phyloP scores from a whole-genome alignment of 2,329 filamentous ascomycete genomes.

The Neofusicoccum sp. region DNA sequence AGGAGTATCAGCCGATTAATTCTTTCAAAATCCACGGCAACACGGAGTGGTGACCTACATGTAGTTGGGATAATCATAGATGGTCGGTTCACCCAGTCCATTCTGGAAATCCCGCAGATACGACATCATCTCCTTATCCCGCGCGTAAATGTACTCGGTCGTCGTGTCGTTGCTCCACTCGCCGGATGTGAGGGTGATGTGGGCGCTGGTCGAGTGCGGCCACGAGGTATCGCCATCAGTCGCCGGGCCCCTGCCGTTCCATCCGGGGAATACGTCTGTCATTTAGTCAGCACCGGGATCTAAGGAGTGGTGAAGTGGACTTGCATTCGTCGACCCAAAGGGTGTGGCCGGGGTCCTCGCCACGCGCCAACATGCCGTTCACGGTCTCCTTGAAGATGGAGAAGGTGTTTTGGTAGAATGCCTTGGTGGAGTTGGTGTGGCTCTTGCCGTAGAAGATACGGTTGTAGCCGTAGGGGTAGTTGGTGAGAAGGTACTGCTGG shows the following conservation, averaged over 20 bases:
- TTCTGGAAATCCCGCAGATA: constrained; percentile 14
- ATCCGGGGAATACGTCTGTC: constrained; percentile 5
- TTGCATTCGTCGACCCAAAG: constrained; percentile 14
- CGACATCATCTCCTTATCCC: constrained; percentile 3
- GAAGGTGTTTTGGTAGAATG: constrained; percentile 13
- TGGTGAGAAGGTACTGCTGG: constrained; percentile 15
- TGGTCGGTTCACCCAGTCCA: background rate
- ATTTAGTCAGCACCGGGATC: background rate
- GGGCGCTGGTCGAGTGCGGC: constrained; percentile 11
- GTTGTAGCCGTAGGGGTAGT: constrained; percentile 18
- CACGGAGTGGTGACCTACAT: background rate
- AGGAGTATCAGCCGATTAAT: background rate
- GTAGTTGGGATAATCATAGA: constrained; percentile 17
- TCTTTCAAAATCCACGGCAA: background rate
- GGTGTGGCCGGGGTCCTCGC: constrained; percentile 14
- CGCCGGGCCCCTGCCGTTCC: constrained; percentile 9
- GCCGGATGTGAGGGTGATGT: constrained; percentile 13
- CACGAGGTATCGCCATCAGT: background rate
- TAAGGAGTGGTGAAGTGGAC: background rate
- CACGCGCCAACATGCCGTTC: constrained; percentile 13
- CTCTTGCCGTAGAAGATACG: constrained; percentile 16
- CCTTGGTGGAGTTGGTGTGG: constrained; percentile 8
- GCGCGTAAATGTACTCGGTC: constrained; percentile 6
- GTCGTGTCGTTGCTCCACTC: constrained; percentile 14
- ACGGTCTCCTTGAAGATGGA: constrained; percentile 13